Base-by-base conservation (phyloP, 345 rosid species). In the Aquilaria malaccensis region DNA sequence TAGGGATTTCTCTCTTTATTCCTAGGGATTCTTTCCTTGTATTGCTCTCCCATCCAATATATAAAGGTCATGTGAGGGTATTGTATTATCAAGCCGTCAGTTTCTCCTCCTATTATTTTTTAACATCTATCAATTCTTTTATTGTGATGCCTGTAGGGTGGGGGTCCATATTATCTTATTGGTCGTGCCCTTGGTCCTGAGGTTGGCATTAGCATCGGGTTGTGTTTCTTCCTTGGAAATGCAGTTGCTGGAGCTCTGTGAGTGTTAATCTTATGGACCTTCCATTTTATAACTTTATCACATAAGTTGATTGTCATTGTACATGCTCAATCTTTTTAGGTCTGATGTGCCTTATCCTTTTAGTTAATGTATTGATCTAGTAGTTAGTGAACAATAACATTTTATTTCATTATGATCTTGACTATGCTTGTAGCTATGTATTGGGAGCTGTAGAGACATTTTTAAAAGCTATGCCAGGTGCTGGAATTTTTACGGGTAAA, bases 131-230 rank as follows among this genome's bases (percentile, higher is more conserved):
- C 43, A 37, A 37, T 37, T 3, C 43, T 37, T 37, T 37, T 37
- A 37, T 37, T 12, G 51, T 50, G 14, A 4, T 67, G 30, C 72
- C 56, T 74, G 30, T 55, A 85, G 90, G 90, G 97, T 71, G 97
- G 97, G 46, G 96, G 97, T 13, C 97, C 97, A 53, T 91, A 91
- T 73, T 91, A 91, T 74, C 91, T 91, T 72, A 91, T 91, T 74
- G 97, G 97, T 64, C 97, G 97, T 51, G 96, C 97, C 58, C 86
- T 91, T 80, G 97, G 97, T 67, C 97, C 97, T 37, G 97, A 91
- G 86, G 96, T 91, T 69, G 97, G 97, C 66, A 86, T 91, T 65
- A 91, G 97, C 76, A 91, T 91, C 76, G 97, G 97, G 65, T 78
- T 91, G 57, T 91, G 97, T 77, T 91, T 91, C 74, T 91, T 91